phyloP scores from a whole-genome alignment of 148 eudicot species.

The Rhododendron williamsianum region DNA sequence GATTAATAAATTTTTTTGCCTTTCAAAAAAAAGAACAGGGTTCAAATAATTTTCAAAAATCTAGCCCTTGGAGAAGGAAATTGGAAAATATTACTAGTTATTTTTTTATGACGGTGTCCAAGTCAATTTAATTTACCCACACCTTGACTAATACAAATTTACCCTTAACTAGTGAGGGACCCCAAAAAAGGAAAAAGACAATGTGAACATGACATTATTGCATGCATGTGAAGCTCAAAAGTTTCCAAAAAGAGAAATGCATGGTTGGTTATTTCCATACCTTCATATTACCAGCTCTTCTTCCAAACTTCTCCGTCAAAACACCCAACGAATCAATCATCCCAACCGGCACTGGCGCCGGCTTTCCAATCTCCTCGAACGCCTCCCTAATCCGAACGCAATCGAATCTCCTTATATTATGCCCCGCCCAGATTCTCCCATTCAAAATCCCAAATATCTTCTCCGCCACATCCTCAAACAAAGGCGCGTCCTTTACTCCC shows the following conservation, averaged over 20 bases:
- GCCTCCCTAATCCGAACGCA: constrained; percentile 72
- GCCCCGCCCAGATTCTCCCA: constrained; percentile 95
- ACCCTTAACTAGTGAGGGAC: too few relatives aligned
- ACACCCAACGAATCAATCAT: constrained; percentile 81
- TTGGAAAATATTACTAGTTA: too few relatives aligned
- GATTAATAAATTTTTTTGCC: too few relatives aligned
- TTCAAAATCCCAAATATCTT: constrained; percentile 51
- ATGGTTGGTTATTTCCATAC: constrained; percentile 23
- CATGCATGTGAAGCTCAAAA: background rate
- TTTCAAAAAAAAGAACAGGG: too few relatives aligned
- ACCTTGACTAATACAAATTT: too few relatives aligned
- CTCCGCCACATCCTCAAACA: constrained; percentile 67
- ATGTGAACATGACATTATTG: background rate
- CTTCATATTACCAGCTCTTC: constrained; percentile 97
- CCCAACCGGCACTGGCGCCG: constrained; percentile 63
- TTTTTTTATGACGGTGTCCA: too few relatives aligned
- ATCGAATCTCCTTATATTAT: constrained; percentile 83
- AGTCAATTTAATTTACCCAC: too few relatives aligned
- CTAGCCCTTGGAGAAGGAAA: too few relatives aligned
- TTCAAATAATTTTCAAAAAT: too few relatives aligned
- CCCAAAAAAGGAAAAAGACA: background rate
- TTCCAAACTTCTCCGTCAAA: constrained; percentile 72
- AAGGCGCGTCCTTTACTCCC: constrained; percentile 50
- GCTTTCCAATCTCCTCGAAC: constrained; percentile 58
- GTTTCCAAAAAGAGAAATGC: background rate